Evolutionary conservation across 2,329 filamentous ascomycete species (phyloP).

Genomic region (Aspergillus brunneoviolaceus): DNA sequence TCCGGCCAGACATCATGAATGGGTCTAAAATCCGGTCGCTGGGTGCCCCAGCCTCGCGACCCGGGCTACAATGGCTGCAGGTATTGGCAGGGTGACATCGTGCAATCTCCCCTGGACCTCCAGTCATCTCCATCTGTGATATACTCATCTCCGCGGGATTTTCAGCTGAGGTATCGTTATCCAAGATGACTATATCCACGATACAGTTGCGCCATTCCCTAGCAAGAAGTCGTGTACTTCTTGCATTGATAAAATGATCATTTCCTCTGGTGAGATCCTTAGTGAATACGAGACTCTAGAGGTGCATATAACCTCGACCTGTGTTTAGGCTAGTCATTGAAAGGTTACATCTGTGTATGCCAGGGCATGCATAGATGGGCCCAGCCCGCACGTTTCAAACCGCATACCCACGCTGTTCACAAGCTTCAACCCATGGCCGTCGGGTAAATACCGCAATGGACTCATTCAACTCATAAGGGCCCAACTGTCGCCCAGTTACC

Average conservation of each 20-base stretch:
- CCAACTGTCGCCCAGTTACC: too few relatives aligned
- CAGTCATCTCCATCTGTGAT: background rate
- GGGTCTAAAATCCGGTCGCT: background rate
- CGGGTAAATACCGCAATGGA: too few relatives aligned
- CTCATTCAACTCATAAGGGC: too few relatives aligned
- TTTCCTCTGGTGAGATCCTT: background rate
- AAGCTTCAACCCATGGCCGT: too few relatives aligned
- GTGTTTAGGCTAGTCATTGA: too few relatives aligned
- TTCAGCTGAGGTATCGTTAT: background rate
- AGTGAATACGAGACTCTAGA: too few relatives aligned
- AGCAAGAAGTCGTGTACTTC: background rate
- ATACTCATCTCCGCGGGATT: background rate
- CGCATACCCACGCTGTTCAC: too few relatives aligned
- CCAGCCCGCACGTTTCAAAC: too few relatives aligned
- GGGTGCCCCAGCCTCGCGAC: background rate
- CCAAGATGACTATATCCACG: background rate
- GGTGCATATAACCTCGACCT: too few relatives aligned
- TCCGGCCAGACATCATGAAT: background rate
- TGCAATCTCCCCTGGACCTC: background rate
- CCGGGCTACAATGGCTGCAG: background rate
- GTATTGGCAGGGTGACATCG: background rate
- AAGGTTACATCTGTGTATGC: too few relatives aligned
- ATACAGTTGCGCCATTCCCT: background rate
- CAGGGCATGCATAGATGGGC: too few relatives aligned
- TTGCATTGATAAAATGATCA: background rate